These are phyloP conservation scores for Penicillium nucicola DNA, from an alignment of 495 filamentous ascomycete genomes.

Conservation along the genomic window DNA sequence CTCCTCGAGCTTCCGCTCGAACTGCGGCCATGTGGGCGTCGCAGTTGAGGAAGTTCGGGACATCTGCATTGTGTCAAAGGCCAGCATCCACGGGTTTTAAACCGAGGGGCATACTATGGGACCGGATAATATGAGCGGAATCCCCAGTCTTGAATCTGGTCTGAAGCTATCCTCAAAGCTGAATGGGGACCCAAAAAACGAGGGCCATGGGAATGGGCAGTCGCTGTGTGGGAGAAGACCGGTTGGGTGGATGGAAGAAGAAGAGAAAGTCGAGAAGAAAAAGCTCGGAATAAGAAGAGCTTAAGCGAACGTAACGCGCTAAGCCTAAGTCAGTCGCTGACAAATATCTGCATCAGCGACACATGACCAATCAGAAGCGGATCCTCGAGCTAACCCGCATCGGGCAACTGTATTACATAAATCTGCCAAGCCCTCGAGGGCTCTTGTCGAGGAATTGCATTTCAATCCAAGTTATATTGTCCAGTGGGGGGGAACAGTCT, in stretches of 20 bases:
- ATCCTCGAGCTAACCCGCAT: neutral
- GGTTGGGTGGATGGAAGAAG: conserved; percentile 12
- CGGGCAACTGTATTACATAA: conserved; percentile 1
- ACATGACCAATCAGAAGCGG: neutral
- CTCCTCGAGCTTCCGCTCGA: conserved; percentile 79
- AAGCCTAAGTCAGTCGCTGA: conserved; percentile 10
- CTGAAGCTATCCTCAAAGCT: conserved; percentile 21
- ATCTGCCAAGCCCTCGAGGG: neutral
- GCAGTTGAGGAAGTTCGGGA: conserved; percentile 63
- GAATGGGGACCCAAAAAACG: conserved; percentile 23
- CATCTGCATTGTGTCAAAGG: conserved; percentile 52
- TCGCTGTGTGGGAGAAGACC: conserved; percentile 17
- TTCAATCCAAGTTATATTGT: too few species aligned
- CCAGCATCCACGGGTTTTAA: conserved; percentile 31
- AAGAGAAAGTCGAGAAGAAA: conserved; percentile 10
- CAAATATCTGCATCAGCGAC: neutral
- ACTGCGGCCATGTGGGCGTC: conserved; percentile 64
- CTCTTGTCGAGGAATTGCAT: too few species aligned
- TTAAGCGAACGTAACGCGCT: conserved; percentile 17
- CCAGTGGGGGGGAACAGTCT: too few species aligned
- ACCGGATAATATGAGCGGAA: conserved; percentile 30
- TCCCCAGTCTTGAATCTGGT: conserved; percentile 7
- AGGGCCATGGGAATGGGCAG: conserved; percentile 30
- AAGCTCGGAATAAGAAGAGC: conserved; percentile 14
- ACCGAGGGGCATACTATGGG: conserved; percentile 44